Evolutionary conservation across 2,329 filamentous ascomycete genomes (phyloP).

Genomic region (Trichoderma semiorbis): DNA sequence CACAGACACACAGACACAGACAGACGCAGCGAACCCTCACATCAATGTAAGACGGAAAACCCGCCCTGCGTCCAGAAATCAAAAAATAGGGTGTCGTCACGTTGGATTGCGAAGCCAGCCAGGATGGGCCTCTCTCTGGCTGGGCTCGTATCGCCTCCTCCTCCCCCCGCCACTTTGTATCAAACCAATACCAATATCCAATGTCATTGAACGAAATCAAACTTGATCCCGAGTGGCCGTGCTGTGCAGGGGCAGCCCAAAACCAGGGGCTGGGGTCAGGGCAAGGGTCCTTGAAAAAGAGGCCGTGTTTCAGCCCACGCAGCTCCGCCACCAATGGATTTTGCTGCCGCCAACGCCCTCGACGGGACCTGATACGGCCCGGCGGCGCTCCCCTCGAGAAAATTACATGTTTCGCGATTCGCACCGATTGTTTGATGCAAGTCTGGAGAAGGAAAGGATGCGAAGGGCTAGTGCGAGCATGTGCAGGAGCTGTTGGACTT

Average conservation of each 20-base stretch:
- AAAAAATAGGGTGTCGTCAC: background rate
- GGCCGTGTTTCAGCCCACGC: conserved; percentile 10
- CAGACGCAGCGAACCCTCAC: background rate
- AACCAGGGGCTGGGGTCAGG: background rate
- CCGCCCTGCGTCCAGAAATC: background rate
- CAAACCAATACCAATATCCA: background rate
- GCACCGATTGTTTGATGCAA: conserved; percentile 8
- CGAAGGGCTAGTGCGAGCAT: background rate
- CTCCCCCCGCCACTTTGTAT: conserved; percentile 3
- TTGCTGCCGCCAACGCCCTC: background rate
- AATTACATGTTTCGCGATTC: conserved; percentile 6
- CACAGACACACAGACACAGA: background rate
- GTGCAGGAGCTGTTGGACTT: background rate
- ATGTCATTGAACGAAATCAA: background rate
- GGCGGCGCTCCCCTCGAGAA: conserved; percentile 5
- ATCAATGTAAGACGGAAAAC: background rate
- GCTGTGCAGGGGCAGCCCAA: background rate
- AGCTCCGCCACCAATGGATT: conserved; percentile 5
- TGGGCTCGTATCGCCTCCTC: background rate
- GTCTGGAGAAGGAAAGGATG: background rate
- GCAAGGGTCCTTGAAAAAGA: background rate
- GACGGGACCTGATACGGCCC: background rate
- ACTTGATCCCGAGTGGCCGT: background rate
- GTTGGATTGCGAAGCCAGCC: background rate
- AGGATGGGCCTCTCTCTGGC: background rate